These are phyloP conservation scores for Aulographum hederae DNA, from an alignment of 2,329 filamentous ascomycete species.

Conservation along the genomic window DNA sequence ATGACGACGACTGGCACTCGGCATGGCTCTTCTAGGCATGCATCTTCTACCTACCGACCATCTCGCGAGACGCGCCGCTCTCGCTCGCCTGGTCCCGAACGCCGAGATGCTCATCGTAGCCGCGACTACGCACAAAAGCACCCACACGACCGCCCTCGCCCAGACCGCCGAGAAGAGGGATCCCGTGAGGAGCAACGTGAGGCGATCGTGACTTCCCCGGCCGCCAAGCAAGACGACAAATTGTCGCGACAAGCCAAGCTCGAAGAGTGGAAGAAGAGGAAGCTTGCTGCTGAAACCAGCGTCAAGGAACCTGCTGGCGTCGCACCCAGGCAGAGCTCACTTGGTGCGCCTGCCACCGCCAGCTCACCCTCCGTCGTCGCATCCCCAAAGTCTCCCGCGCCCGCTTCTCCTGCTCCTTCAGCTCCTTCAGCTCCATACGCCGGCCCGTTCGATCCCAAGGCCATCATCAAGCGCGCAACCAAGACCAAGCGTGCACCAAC, in stretches of 20 bases:
- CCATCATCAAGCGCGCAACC: conserved; percentile 54
- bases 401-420: conserved; percentile 8
- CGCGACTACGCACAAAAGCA: not conserved
- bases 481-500: conserved; percentile 36
- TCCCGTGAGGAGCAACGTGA: conserved; percentile 15
- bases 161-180: conserved; percentile 17
- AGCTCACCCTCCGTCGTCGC: conserved; percentile 7
- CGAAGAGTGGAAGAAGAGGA: conserved; percentile 84
- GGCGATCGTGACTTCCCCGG: conserved; percentile 16
- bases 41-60: too few species aligned
- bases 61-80: too few species aligned
- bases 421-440: conserved; percentile 37
- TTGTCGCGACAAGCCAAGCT: conserved; percentile 65
- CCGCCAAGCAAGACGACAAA: conserved; percentile 54
- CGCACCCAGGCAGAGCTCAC: conserved; percentile 15
- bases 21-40: too few species aligned
- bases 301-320: conserved; percentile 38
- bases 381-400: conserved; percentile 10
- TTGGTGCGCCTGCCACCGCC: conserved; percentile 3
- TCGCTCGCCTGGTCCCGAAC: conserved; percentile 1
- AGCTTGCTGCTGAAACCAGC: conserved; percentile 55
- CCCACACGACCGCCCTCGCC: not conserved
- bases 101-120: conserved; percentile 1
- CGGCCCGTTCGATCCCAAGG: conserved; percentile 76
- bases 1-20: too few species aligned